Evolutionary conservation across 108 stramenopile genomes (phyloP).

Genomic region (Craspedostauros australis): DNA sequence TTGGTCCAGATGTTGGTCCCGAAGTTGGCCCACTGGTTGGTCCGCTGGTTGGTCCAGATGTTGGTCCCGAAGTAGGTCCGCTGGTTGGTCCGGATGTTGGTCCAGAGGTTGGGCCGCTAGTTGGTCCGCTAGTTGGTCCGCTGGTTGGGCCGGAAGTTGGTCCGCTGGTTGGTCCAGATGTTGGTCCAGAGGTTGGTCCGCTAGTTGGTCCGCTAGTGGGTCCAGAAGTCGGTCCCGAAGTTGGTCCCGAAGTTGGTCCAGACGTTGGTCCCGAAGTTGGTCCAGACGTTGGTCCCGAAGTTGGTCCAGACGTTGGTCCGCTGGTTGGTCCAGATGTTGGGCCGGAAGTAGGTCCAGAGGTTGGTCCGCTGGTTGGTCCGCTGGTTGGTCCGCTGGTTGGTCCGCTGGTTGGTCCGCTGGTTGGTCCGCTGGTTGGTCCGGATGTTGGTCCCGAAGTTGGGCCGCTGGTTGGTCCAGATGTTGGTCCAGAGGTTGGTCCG

Average conservation of each 20-base stretch:
- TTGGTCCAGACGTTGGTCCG: slow-evolving; percentile 1
- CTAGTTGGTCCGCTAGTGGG: slow-evolving; percentile 1
- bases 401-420: not conserved
- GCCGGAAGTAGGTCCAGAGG: slow-evolving; percentile 1
- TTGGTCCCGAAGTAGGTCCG: too few relatives aligned
- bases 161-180: slow-evolving; percentile 8
- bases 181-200: not conserved
- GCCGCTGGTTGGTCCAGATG: not conserved
- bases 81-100: slow-evolving; percentile 5
- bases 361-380: slow-evolving; percentile 2
- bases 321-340: not conserved
- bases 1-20: too few relatives aligned
- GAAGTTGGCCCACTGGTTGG: too few relatives aligned
- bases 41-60: slow-evolving; percentile 5
- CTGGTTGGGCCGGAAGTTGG: too few relatives aligned
- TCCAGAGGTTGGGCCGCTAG: not conserved
- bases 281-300: slow-evolving; percentile 2
- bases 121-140: slow-evolving; percentile 3
- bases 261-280: slow-evolving; percentile 2
- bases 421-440: slow-evolving; percentile 1
- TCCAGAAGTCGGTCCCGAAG: slow-evolving; percentile 1
- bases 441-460: slow-evolving; percentile 3
- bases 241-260: slow-evolving; percentile 4
- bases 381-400: slow-evolving; percentile 1
- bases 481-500: slow-evolving; percentile 5